Evolutionary conservation across 208 protist genomes (phyloP).

Genomic region (Trichomonas gallinae): DNA sequence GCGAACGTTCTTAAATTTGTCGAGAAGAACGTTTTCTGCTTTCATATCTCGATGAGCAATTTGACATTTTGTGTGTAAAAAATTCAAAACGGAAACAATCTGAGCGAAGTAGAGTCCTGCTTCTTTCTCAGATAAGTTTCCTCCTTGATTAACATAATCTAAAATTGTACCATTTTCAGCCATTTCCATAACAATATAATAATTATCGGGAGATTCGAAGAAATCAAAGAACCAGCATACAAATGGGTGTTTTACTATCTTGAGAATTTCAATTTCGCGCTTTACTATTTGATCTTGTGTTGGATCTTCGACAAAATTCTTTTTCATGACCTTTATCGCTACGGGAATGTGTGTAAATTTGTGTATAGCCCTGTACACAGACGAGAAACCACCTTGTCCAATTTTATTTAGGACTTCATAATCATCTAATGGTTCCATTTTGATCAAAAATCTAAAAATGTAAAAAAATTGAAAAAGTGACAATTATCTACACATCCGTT

Average conservation of each 20-base stretch:
- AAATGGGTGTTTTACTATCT: background rate
- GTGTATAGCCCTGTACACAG: background rate
- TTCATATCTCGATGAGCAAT: background rate
- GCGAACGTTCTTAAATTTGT: background rate
- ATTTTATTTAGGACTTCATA: background rate
- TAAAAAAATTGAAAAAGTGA: background rate
- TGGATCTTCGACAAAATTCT: background rate
- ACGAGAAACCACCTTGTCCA: background rate
- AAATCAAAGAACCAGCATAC: background rate
- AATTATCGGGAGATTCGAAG: background rate
- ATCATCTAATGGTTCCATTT: background rate
- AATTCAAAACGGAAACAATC: conserved; percentile 24
- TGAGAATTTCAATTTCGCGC: background rate
- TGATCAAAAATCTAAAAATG: background rate
- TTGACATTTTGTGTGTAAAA: background rate
- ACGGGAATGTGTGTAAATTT: background rate
- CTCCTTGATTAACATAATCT: conserved; percentile 23
- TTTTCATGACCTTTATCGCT: background rate
- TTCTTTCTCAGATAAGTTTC: conserved; percentile 14
- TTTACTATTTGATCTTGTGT: background rate
- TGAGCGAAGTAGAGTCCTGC: background rate
- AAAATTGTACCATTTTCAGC: conserved; percentile 25
- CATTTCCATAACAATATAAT: conserved; percentile 26
- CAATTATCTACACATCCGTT: background rate
- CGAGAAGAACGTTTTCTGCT: background rate